Conservation (phyloP, 768 basidiomycete species). For the Xerocomus spinulosus region DNA sequence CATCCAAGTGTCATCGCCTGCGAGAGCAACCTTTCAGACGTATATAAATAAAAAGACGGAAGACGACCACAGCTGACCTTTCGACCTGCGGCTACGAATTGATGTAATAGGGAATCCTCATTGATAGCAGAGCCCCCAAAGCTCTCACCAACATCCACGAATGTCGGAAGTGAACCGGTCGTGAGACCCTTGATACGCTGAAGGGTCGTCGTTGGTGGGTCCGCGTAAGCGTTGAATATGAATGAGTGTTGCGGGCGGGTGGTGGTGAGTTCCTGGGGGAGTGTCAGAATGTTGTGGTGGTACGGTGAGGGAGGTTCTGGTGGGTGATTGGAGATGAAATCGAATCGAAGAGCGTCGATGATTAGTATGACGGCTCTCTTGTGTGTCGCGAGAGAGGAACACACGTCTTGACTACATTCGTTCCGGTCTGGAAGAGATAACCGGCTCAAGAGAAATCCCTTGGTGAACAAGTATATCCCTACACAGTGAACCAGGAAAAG, state of each 20-base stretch:
- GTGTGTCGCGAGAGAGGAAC: constrained; percentile 51
- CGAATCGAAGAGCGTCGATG: constrained; percentile 90
- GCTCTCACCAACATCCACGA: constrained; percentile 89
- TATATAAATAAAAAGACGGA: constrained; percentile 1
- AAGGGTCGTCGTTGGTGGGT: constrained; percentile 92
- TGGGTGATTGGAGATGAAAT: constrained; percentile 78
- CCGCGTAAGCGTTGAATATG: constrained; percentile 84
- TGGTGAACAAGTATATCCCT: constrained; percentile 85
- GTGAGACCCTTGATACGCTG: constrained; percentile 94
- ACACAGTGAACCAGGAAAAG: constrained; percentile 64
- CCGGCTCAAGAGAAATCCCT: constrained; percentile 88
- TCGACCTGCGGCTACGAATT: constrained; percentile 55
- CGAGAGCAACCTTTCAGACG: constrained; percentile 64
- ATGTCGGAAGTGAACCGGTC: constrained; percentile 92
- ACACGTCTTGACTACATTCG: constrained; percentile 54
- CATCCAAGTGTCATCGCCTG: constrained; percentile 98
- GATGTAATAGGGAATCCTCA: constrained; percentile 86
- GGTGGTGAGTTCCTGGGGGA: constrained; percentile 69
- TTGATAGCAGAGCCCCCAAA: constrained; percentile 82
- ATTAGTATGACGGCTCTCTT: constrained; percentile 78
- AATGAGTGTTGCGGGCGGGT: constrained; percentile 68
- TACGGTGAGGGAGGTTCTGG: constrained; percentile 52
- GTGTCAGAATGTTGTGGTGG: constrained; percentile 78
- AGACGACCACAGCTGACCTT: constrained; percentile 39
- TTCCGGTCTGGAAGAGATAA: constrained; percentile 27